Conservation (phyloP, 1,284 basidiomycete genomes). For the Cutaneotrichosporon cutaneum region DNA sequence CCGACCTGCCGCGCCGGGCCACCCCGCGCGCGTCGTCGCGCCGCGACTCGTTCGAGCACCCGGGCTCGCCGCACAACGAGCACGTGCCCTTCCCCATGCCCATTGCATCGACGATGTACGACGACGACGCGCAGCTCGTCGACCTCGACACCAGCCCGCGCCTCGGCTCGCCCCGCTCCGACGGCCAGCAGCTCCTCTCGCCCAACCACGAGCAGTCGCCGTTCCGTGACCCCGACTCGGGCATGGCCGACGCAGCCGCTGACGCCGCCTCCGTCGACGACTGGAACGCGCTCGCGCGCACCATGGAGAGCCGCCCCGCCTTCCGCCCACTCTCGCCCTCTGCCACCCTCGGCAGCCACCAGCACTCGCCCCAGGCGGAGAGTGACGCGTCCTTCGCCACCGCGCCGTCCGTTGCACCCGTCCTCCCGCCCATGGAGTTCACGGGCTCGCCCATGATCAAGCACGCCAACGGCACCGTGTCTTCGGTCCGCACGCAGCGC, state of each 20-base stretch:
- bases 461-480: background rate
- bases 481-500: slow-evolving; percentile 2
- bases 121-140: slow-evolving; percentile 19
- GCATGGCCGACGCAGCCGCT: slow-evolving; percentile 14
- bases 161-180: slow-evolving; percentile 18
- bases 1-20: slow-evolving; percentile 20
- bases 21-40: slow-evolving; percentile 8
- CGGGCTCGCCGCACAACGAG: background rate
- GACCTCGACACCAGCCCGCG: slow-evolving; percentile 27
- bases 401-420: slow-evolving; percentile 4
- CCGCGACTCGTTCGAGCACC: slow-evolving; percentile 14
- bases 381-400: slow-evolving; percentile 21
- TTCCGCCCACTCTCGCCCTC: slow-evolving; percentile 48
- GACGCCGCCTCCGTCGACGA: slow-evolving; percentile 28
- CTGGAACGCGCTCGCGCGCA: slow-evolving; percentile 41
- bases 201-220: slow-evolving; percentile 3
- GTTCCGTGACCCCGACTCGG: slow-evolving; percentile 12
- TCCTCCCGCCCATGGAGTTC: slow-evolving; percentile 20
- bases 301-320: slow-evolving; percentile 38
- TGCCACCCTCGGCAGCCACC: slow-evolving; percentile 40
- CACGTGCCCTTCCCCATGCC: slow-evolving; percentile 22
- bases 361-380: slow-evolving; percentile 1
- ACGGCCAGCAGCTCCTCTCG: slow-evolving; percentile 26
- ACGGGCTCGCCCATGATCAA: slow-evolving; percentile 9
- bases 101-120: slow-evolving; percentile 27